phyloP scores from a whole-genome alignment of 2,329 filamentous ascomycete genomes.

The Polytolypa hystricis region DNA sequence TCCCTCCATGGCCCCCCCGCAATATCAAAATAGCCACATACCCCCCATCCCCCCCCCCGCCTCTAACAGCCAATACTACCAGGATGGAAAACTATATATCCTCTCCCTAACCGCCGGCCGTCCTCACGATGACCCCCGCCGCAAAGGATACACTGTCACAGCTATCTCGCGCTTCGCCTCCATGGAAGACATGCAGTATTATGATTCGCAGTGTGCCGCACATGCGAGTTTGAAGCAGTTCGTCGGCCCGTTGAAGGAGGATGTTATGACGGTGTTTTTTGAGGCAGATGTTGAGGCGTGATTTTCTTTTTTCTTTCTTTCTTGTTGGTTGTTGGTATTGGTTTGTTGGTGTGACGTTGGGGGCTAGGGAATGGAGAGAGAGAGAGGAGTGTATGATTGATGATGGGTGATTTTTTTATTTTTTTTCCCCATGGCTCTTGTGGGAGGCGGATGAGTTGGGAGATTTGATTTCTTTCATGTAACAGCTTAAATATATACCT shows the following conservation, averaged over 20 bases:
- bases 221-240: constrained; percentile 32
- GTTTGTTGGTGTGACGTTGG: too few relatives aligned
- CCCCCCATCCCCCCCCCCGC: constrained; percentile 1
- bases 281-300: too few relatives aligned
- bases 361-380: too few relatives aligned
- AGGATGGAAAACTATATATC: constrained; percentile 60
- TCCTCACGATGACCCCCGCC: constrained; percentile 39
- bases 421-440: too few relatives aligned
- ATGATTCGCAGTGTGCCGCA: constrained; percentile 45
- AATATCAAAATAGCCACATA: not conserved
- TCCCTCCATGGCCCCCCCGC: not conserved
- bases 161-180: constrained; percentile 48
- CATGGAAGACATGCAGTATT: constrained; percentile 54
- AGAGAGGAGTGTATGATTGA: too few relatives aligned
- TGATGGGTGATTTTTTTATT: too few relatives aligned
- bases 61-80: constrained; percentile 1
- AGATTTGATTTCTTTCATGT: too few relatives aligned
- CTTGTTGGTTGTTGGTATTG: too few relatives aligned
- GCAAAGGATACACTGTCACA: constrained; percentile 51
- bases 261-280: constrained; percentile 16
- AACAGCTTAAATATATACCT: too few relatives aligned
- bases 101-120: constrained; percentile 42
- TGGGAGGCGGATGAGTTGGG: too few relatives aligned
- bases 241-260: constrained; percentile 13
- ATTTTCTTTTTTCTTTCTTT: too few relatives aligned